Conservation (phyloP, 768 basidiomycete species). For the Zangia roseola region DNA sequence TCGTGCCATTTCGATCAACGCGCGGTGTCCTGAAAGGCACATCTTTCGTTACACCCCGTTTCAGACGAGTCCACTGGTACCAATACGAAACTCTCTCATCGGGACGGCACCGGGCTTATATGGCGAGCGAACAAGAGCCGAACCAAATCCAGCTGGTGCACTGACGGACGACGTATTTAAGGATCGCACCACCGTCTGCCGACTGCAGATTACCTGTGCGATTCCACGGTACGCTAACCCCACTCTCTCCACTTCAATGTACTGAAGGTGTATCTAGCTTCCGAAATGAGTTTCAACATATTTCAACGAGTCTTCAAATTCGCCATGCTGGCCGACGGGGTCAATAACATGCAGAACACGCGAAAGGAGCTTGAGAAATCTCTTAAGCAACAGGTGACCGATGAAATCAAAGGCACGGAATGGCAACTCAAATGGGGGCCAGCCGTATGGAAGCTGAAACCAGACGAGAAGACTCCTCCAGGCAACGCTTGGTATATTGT, state of each 20-base stretch:
- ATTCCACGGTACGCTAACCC: not conserved
- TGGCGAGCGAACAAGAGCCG: too few relatives aligned
- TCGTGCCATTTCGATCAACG: too few relatives aligned
- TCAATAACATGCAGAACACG: not conserved
- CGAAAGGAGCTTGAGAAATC: not conserved
- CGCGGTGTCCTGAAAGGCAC: too few relatives aligned
- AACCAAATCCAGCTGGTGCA: too few relatives aligned
- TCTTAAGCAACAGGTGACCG: not conserved
- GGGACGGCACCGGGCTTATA: too few relatives aligned
- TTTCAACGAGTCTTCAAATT: slow-evolving; percentile 15
- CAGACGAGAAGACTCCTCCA: slow-evolving; percentile 6
- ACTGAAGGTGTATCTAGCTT: not conserved
- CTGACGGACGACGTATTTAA: not conserved
- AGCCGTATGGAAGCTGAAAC: slow-evolving; percentile 11
- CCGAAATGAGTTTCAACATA: slow-evolving; percentile 11
- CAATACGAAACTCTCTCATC: too few relatives aligned
- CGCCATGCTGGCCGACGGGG: slow-evolving; percentile 4
- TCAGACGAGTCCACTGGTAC: too few relatives aligned
- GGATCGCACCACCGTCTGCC: not conserved
- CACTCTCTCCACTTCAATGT: not conserved
- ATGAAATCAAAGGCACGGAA: not conserved
- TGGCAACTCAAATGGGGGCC: slow-evolving; percentile 18
- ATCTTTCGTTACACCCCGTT: too few relatives aligned
- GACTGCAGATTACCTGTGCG: not conserved
- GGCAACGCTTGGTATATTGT: slow-evolving; percentile 18